Base-by-base conservation (phyloP, 75 land plant species). In the Larix kaempferi region DNA sequence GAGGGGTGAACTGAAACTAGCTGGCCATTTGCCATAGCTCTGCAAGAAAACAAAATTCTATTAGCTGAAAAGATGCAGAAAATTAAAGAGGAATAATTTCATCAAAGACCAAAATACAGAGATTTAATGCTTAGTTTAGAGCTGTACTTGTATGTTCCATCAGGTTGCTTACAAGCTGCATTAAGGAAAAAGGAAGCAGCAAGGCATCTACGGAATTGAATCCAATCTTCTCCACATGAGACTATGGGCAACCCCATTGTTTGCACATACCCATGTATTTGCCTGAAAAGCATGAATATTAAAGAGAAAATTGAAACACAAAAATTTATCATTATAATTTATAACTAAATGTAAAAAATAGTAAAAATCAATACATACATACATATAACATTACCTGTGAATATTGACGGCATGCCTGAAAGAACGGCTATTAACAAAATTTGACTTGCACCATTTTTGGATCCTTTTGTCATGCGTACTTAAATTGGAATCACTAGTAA, bases 181-280 rank as follows among this genome's bases (percentile, higher is more conserved):
- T 96, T 92, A 13, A 94, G 86, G 77, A 94, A 96, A 69, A 96
- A 96, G 6, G 98, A 82, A 39, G 98, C 99, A 23, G 98, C 86
- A n/a, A 96, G 87, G 73, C 99, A 94, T 85, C 93, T 84, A 59
- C 95, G 91, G 33, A 96, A 94, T 78, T 80, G 89, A 59, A 84
- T 82, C 88, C 86, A 81, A 72, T 96, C 99, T 63, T 90, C 95
- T 69, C 90, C 95, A 87, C 98, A 96, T 41, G 98, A 92, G 67
- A 84, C 54, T 57, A 90, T 49, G 59, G 64, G 73, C 77, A 96
- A 74, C 56, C 92, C 91, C 91, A 96, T 94, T 26, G 88, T 85
- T 80, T 94, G 80, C 56, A 90, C 79, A 76, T 90, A 89, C n/a
- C 90, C 79, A 79, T 74, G 73, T 69, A 96, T 92, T 89, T 96